A percentile compares a stretch with the other conserved stretches of the same genome.
phyloP scores from a whole-genome alignment of 257 asterid genomes.

The Primulina eburnea region DNA sequence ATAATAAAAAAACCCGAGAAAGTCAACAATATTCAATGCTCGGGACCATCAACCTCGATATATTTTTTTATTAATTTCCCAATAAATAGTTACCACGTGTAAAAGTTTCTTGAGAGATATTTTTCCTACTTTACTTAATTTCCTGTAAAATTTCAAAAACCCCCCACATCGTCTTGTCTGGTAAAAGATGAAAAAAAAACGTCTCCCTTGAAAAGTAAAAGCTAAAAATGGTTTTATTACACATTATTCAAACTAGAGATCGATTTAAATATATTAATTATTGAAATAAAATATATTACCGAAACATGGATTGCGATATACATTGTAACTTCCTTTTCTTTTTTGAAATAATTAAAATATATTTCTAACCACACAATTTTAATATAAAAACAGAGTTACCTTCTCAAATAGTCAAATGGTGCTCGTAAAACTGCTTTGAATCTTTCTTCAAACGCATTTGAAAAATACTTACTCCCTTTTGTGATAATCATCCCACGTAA shows the following conservation, averaged over 20 bases:
- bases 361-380: no score
- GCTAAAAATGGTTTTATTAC: constrained; percentile 21
- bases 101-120: constrained; percentile 28
- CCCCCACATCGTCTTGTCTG: constrained; percentile 35
- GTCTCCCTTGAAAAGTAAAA: background rate
- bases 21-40: constrained; percentile 63
- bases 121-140: constrained; percentile 5
- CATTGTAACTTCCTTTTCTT: no score
- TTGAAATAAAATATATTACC: no score
- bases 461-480: no score
- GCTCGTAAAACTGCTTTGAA: no score
- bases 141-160: constrained; percentile 22
- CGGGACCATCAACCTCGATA: constrained; percentile 27
- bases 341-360: no score
- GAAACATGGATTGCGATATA: no score
- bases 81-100: constrained; percentile 50
- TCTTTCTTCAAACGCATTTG: no score
- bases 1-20: constrained; percentile 34
- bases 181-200: constrained; percentile 32
- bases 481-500: no score
- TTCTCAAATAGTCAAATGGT: no score
- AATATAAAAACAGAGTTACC: no score
- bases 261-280: no score
- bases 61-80: constrained; percentile 24
- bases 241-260: background rate